These are phyloP conservation scores for Dalbergia oliveri DNA, from an alignment of 306 rosid species.

Conservation along the genomic window DNA sequence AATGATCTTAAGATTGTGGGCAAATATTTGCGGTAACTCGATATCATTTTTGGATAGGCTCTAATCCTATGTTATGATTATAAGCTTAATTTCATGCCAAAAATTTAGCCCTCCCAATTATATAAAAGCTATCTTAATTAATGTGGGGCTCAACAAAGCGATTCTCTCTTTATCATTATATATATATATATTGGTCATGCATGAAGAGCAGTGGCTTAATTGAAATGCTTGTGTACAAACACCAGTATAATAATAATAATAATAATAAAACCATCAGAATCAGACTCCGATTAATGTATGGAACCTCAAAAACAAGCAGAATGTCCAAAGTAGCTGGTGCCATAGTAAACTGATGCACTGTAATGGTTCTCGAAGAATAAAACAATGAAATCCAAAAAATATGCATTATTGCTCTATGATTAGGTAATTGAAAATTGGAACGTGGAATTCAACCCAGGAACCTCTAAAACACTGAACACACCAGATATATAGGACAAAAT, in stretches of 20 bases:
- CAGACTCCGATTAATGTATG: neutral
- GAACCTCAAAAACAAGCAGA: neutral
- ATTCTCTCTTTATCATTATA: too few relatives aligned
- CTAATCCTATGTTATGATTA: too few relatives aligned
- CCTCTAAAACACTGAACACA: conserved; percentile 16
- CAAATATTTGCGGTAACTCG: too few relatives aligned
- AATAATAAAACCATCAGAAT: neutral
- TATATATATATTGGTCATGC: too few relatives aligned
- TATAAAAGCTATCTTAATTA: too few relatives aligned
- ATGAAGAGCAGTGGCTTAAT: neutral
- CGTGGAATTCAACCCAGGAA: conserved; percentile 14
- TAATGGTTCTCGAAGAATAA: conserved; percentile 16
- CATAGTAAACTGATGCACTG: neutral
- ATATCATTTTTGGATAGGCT: too few relatives aligned
- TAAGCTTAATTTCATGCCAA: too few relatives aligned
- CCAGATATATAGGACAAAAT: conserved; percentile 50
- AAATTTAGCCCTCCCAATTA: too few relatives aligned
- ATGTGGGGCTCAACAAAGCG: too few relatives aligned
- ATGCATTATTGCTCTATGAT: conserved; percentile 52
- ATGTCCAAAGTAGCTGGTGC: neutral
- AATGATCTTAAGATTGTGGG: too few relatives aligned
- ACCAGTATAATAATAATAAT: neutral
- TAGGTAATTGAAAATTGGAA: conserved; percentile 20
- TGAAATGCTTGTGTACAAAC: neutral
- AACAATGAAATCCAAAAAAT: neutral